Base-by-base conservation (phyloP, 2,329 filamentous ascomycete genomes). In the Colletotrichum agaves region DNA sequence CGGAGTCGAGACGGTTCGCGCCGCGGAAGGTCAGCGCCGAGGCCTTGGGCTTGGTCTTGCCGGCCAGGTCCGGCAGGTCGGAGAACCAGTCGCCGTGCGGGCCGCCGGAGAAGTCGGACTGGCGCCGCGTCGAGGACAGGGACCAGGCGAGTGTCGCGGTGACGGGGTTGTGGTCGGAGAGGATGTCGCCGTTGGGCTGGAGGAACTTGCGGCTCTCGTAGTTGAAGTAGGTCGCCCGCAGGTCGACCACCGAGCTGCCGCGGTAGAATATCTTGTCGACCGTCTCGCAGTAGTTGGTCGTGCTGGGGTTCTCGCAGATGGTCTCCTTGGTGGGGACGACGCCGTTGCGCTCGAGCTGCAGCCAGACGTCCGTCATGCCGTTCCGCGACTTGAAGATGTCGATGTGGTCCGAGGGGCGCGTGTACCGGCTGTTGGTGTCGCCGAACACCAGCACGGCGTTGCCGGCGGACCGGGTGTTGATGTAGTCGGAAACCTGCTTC, bases 211-310 rank as follows among this genome's bases (percentile, higher is more conserved):
- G 72, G 49, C 85, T 82, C 12, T 83, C 85, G 74, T 91, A 91
- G 72, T 78, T 79, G 74, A 86, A 90, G 21, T 74, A 74, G 1
- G 79, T 84, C 0, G 86, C 85, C 1, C 74, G 70, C 3, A 90
- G 79, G 33, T 73, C 74, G 4, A 88, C 71, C 3, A 83, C 71
- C n/a, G 81, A 72, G 17, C 81, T 82, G 35, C 82, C 81, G 41
- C 88, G 84, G 78, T 87, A 90, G 71, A 90, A 85, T 52, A 90
- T 79, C 78, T 91, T 92, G 77, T 91, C 90, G 41, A 91, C 88
- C 3, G 85, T 87, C 78, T 92, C 90, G 76, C 90, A 92, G 4
- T 76, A 75, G 73, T 82, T 82, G 52, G 77, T 82, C 0, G 80
- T 79, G 33, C 83, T 83, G 0, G 89, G 89, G 71, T 89, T 90